A percentile compares a stretch with the other conserved stretches of the same genome.
phyloP scores from a whole-genome alignment of 495 filamentous ascomycete genomes.

The Penicillium steckii region DNA sequence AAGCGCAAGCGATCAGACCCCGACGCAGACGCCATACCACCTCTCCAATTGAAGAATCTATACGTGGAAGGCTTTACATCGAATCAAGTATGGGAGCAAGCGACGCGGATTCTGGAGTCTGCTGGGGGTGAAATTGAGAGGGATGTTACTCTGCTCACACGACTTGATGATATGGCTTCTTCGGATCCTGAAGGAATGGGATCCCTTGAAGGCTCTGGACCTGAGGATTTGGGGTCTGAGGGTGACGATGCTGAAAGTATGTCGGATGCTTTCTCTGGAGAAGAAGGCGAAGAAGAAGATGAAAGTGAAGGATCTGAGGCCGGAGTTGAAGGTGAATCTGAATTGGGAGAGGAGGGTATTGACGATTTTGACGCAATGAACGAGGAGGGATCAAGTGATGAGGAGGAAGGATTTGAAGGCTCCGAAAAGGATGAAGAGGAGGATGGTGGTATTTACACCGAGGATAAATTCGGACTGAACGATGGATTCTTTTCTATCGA shows the following conservation, averaged over 20 bases:
- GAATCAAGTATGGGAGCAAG: conserved; percentile 93
- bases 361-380: conserved; percentile 16
- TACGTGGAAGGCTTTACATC: conserved; percentile 86
- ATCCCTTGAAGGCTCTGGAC: conserved; percentile 21
- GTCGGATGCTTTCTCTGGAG: conserved; percentile 42
- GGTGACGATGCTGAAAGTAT: conserved; percentile 25
- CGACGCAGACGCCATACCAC: conserved; percentile 38
- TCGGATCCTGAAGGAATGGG: conserved; percentile 8
- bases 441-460: conserved; percentile 47
- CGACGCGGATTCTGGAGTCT: conserved; percentile 62
- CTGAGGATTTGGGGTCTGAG: conserved; percentile 38
- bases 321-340: not conserved
- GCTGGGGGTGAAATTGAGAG: conserved; percentile 34
- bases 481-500: conserved; percentile 99
- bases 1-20: conserved; percentile 64
- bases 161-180: conserved; percentile 18
- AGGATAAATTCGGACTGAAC: conserved; percentile 71
- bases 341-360: conserved; percentile 3
- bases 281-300: conserved; percentile 27
- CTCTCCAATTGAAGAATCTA: conserved; percentile 71
- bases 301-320: conserved; percentile 12
- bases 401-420: conserved; percentile 20
- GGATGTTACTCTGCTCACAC: conserved; percentile 24
- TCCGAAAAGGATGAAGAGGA: conserved; percentile 17
- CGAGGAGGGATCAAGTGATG: conserved; percentile 22